phyloP scores from a whole-genome alignment of 1,139 yeast species.

The Candida mesenterica region DNA sequence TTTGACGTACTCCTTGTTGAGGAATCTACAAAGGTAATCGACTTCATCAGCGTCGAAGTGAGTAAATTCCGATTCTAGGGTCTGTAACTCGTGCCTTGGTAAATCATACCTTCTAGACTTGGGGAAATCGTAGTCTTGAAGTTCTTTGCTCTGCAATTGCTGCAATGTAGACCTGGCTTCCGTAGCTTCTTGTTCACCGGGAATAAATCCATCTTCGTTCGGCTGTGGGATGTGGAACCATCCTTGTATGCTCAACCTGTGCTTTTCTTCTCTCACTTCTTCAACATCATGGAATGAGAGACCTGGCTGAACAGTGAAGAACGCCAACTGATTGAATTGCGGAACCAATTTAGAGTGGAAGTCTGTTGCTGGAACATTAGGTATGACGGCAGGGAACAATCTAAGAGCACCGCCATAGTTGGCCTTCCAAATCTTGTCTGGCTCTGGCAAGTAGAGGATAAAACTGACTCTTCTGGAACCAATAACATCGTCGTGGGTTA shows the following conservation, averaged over 20 bases:
- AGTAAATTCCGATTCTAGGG: constrained; percentile 19
- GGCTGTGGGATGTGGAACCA: constrained; percentile 98
- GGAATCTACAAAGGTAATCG: constrained; percentile 46
- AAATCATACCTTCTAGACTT: constrained; percentile 45
- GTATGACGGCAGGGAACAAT: constrained; percentile 79
- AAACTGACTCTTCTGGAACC: constrained; percentile 93
- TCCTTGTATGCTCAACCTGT: constrained; percentile 90
- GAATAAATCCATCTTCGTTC: constrained; percentile 82
- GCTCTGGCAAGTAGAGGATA: constrained; percentile 89
- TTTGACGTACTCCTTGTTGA: constrained; percentile 57
- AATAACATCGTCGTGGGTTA: constrained; percentile 96
- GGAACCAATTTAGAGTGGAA: constrained; percentile 72
- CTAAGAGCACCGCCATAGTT: constrained; percentile 92
- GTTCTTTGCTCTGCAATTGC: constrained; percentile 72
- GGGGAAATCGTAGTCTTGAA: constrained; percentile 83
- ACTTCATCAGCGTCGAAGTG: constrained; percentile 34
- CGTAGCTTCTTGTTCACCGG: constrained; percentile 75
- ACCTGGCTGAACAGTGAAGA: constrained; percentile 95
- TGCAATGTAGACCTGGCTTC: constrained; percentile 78
- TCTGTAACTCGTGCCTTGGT: constrained; percentile 25
- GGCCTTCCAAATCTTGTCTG: constrained; percentile 82
- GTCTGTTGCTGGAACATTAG: constrained; percentile 88
- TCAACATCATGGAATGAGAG: constrained; percentile 96
- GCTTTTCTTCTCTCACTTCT: constrained; percentile 88
- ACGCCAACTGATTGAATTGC: constrained; percentile 93